These are phyloP conservation scores for Suhomyces anneliseae DNA, from an alignment of 1,139 yeast genomes.

Conservation along the genomic window DNA sequence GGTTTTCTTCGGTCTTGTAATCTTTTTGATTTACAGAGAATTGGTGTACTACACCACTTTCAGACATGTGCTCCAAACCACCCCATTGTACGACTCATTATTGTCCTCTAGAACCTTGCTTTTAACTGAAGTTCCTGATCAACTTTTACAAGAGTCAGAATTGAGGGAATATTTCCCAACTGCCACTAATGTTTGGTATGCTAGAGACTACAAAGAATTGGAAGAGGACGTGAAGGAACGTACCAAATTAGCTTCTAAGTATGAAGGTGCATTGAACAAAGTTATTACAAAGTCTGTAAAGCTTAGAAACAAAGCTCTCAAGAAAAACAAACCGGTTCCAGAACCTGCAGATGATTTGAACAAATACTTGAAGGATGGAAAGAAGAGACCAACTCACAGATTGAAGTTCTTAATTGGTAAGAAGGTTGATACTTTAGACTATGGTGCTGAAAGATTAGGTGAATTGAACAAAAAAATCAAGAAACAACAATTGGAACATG, in stretches of 20 bases:
- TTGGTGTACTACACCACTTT: slow-evolving; percentile 64
- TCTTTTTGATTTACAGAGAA: slow-evolving; percentile 70
- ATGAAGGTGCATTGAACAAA: slow-evolving; percentile 60
- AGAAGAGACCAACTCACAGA: slow-evolving; percentile 70
- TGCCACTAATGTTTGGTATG: slow-evolving; percentile 60
- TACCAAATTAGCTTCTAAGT: slow-evolving; percentile 50
- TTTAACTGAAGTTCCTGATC: slow-evolving; percentile 59
- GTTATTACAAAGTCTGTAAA: slow-evolving; percentile 58
- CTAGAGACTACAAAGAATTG: slow-evolving; percentile 57
- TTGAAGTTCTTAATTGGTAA: slow-evolving; percentile 63
- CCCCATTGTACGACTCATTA: slow-evolving; percentile 68
- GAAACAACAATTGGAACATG: slow-evolving; percentile 52
- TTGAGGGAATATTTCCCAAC: slow-evolving; percentile 61
- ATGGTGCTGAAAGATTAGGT: slow-evolving; percentile 65
- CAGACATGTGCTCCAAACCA: slow-evolving; percentile 66
- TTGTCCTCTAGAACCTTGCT: slow-evolving; percentile 67
- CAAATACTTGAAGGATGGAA: slow-evolving; percentile 51
- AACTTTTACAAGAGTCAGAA: slow-evolving; percentile 49
- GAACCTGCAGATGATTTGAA: slow-evolving; percentile 62
- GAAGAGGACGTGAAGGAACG: slow-evolving; percentile 57
- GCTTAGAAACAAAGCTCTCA: slow-evolving; percentile 52
- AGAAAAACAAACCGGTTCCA: slow-evolving; percentile 53
- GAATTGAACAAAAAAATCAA: slow-evolving; percentile 66
- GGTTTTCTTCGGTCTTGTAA: slow-evolving; percentile 59
- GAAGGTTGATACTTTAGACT: slow-evolving; percentile 81